A percentile compares a stretch with the other conserved stretches of the same genome.
Evolutionary conservation across 495 filamentous ascomycete genomes (phyloP).

Genomic region (Penicillium roqueforti): DNA sequence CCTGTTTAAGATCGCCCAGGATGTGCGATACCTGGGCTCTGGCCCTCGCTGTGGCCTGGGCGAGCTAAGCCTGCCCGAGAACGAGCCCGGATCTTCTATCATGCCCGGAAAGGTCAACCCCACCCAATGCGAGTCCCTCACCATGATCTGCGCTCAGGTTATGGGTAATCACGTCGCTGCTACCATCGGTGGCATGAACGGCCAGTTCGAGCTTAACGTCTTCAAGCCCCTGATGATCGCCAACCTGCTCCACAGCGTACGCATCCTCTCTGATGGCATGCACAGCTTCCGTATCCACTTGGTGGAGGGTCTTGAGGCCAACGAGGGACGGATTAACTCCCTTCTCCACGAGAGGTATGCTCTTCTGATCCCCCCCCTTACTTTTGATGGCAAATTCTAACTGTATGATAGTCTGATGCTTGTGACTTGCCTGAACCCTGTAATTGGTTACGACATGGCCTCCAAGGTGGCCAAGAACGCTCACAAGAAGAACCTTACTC

Average conservation of each 20-base stretch:
- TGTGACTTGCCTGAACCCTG: conserved; percentile 95
- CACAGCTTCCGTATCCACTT: conserved; percentile 89
- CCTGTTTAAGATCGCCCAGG: conserved; percentile 97
- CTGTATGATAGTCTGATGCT: conserved; percentile 76
- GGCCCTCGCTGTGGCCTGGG: conserved; percentile 94
- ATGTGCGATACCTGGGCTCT: conserved; percentile 93
- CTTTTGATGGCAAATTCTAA: conserved; percentile 19
- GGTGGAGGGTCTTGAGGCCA: conserved; percentile 82
- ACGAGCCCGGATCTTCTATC: conserved; percentile 94
- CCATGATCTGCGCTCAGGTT: conserved; percentile 96
- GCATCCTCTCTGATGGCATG: conserved; percentile 89
- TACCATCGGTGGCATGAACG: conserved; percentile 92
- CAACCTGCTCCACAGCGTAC: conserved; percentile 86
- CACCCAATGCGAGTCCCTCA: conserved; percentile 95
- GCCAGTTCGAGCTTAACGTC: conserved; percentile 98
- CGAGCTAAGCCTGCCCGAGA: conserved; percentile 89
- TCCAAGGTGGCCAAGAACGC: conserved; percentile 98
- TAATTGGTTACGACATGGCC: conserved; percentile 98
- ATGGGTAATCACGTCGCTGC: conserved; percentile 94
- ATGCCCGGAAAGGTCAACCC: conserved; percentile 99
- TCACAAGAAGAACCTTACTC: conserved; percentile 92
- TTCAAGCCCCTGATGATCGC: conserved; percentile 97
- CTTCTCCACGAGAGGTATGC: conserved; percentile 81
- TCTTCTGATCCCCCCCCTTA: conserved; percentile 3
- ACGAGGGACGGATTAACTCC: conserved; percentile 81